phyloP scores from a whole-genome alignment of 352 stramenopile genomes.

The Globisporangium parvum region DNA sequence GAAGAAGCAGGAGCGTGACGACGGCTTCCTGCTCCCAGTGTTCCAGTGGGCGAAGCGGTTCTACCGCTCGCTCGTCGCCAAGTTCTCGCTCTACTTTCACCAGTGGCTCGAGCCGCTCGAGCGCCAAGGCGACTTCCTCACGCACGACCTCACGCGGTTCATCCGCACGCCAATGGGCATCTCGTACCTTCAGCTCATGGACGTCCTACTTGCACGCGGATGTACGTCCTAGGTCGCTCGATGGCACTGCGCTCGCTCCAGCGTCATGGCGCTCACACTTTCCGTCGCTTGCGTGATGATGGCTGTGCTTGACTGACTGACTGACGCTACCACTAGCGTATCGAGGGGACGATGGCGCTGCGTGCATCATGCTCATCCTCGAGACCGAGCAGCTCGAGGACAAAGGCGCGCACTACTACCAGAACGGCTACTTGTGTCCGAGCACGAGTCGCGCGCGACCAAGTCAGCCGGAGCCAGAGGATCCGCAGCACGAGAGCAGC shows the following conservation, averaged over 20 bases:
- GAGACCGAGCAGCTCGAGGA: constrained; percentile 72
- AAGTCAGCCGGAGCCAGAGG: constrained; percentile 11
- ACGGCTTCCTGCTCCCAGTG: constrained; percentile 72
- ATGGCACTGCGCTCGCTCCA: not conserved
- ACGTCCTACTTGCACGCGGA: constrained; percentile 64
- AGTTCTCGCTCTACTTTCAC: constrained; percentile 82
- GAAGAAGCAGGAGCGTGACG: constrained; percentile 66
- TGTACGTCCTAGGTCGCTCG: constrained; percentile 22
- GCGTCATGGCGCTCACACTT: not conserved
- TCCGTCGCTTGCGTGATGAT: not conserved
- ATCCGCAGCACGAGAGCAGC: constrained; percentile 8
- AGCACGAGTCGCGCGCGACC: constrained; percentile 16
- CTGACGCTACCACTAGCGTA: constrained; percentile 27
- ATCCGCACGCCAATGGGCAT: constrained; percentile 72
- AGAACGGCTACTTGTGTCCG: constrained; percentile 73
- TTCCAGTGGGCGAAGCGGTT: constrained; percentile 81
- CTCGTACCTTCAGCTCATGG: constrained; percentile 79
- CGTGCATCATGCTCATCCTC: constrained; percentile 64
- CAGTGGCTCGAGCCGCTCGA: constrained; percentile 70
- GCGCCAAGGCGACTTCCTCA: constrained; percentile 49
- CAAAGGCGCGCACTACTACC: constrained; percentile 71
- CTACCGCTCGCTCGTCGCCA: constrained; percentile 78
- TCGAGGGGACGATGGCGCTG: constrained; percentile 36
- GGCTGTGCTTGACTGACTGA: too few species aligned
- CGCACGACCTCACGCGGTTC: constrained; percentile 63